Evolutionary conservation across 768 basidiomycete species (phyloP), one percentile per base, ranked within the genome.

Genomic region (Tylopilus sp.): DNA sequence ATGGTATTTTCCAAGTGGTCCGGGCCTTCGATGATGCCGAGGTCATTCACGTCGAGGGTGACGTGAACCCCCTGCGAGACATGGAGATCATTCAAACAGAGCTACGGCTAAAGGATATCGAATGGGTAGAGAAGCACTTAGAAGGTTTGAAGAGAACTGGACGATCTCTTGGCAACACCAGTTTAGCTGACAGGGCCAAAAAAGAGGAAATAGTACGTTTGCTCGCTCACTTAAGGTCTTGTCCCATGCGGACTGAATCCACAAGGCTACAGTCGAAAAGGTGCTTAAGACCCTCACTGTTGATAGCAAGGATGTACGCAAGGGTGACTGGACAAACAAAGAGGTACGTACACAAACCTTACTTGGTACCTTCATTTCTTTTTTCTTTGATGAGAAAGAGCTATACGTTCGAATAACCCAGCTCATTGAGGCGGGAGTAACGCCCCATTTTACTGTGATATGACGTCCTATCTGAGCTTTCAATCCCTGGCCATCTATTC

Each of bases 11-110:
- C 79, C 97, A 98, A 69, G 86, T 98, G 56, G 85, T 98, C 50
- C 90, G 97, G 46, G 94, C 95, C 6, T 99, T 99, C 67, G 97
- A 98, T 64, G 97, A 99, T 63, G 88, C 94, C n/a, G 97, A 99
- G 62, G 94, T 99, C 67, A 98, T 88, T 59, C 97, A 99, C 70
- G 95, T 98, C 56, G 97, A 98, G 73, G 97, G 97, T 40, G 97
- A 98, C 61, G 94, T 99, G 51, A 79, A 98, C 71, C 97, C 97
- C 11, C 56, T 89, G 35, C 87, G 97, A 52, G 97, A 99, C 72
- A 98, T 98, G 95, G 84, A 89, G 57, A 98, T 98, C 63, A 99
- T 99, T 64, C 85, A 86, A 59, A 95, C 83, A 8, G 97, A 99
- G 71, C 76, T 99, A 18, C 79, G 94, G 43, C 73, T 99, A 39